phyloP scores from a whole-genome alignment of 2,329 filamentous ascomycete species.

The Ilyonectria robusta region DNA sequence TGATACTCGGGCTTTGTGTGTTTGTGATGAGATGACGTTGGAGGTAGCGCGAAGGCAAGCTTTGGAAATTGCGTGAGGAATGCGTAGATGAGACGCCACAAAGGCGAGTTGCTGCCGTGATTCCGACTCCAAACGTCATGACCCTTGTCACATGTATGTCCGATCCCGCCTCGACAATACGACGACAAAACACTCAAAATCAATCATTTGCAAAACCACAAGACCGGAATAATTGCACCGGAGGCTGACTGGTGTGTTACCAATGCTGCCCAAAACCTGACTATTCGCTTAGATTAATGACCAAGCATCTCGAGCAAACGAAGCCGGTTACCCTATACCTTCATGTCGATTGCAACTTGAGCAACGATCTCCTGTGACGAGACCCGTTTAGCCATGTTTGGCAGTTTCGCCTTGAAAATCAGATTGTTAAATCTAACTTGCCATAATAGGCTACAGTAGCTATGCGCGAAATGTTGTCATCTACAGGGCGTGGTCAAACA shows the following conservation, averaged over 20 bases:
- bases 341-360: neutral
- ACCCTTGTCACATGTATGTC: slow-evolving; percentile 6
- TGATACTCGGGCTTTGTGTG: neutral
- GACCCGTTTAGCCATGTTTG: neutral
- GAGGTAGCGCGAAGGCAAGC: neutral
- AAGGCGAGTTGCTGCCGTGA: slow-evolving; percentile 15
- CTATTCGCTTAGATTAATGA: neutral
- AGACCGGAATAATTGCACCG: neutral
- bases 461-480: slow-evolving; percentile 22
- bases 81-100: slow-evolving; percentile 13
- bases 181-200: neutral
- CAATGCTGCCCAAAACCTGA: neutral
- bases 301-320: neutral
- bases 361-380: neutral
- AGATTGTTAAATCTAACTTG: neutral
- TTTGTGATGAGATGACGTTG: neutral
- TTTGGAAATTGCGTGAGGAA: slow-evolving; percentile 13
- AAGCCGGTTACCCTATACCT: slow-evolving; percentile 4
- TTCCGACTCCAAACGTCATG: slow-evolving; percentile 16
- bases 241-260: neutral
- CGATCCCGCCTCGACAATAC: neutral
- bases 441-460: neutral
- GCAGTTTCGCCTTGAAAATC: neutral
- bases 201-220: no score
- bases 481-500: slow-evolving; percentile 23